phyloP scores from a whole-genome alignment of 257 asterid species.

The Thymus mandschuricus region DNA sequence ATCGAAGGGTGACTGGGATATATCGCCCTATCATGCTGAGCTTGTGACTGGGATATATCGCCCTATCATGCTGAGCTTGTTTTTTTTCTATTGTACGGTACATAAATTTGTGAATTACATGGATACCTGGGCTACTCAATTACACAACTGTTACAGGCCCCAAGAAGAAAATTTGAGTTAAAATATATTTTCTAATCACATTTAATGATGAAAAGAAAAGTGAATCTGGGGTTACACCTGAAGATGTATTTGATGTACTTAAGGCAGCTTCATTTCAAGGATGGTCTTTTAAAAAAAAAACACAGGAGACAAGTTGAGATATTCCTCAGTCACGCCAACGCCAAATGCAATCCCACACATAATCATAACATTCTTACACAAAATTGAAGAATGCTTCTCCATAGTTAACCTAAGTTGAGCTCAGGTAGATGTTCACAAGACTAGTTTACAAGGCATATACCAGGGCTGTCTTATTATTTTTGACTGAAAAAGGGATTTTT shows the following conservation, averaged over 20 bases:
- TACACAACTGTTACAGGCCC: conserved; percentile 11
- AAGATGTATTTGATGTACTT: too few species aligned
- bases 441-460: conserved; percentile 11
- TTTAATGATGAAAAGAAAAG: too few species aligned
- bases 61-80: not conserved
- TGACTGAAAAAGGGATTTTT: conserved; percentile 11
- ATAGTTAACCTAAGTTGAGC: too few species aligned
- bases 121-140: not conserved
- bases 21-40: not conserved
- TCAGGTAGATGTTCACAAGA: conserved; percentile 2
- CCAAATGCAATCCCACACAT: too few species aligned
- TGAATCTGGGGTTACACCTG: too few species aligned
- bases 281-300: too few species aligned
- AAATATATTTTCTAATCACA: not conserved
- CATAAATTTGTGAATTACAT: not conserved
- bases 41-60: not conserved
- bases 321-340: too few species aligned
- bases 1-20: not conserved
- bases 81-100: not conserved
- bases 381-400: too few species aligned
- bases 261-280: too few species aligned
- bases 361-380: too few species aligned
- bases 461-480: conserved; percentile 1
- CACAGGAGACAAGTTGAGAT: too few species aligned
- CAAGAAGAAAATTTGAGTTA: conserved; percentile 10